Base-by-base conservation (phyloP, 1,284 basidiomycete genomes). In the Bjerkandera adusta region DNA sequence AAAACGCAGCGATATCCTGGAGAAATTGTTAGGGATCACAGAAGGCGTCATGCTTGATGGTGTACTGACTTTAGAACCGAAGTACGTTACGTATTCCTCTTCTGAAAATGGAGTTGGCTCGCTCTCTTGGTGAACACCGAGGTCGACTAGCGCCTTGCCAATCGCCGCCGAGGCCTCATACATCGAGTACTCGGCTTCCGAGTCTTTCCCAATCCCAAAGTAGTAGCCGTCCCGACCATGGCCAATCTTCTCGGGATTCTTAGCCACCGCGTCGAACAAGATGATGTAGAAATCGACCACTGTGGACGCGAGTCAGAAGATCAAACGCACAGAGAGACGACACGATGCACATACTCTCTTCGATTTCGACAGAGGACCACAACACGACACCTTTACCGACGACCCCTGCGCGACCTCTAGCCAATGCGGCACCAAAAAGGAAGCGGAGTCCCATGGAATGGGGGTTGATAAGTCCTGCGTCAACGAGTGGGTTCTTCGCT, bases 181-280 rank as follows among this genome's bases (percentile, higher is more conserved):
- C 48, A 69, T 52, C 11, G 52, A 58, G 50, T 72, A 66, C 48
- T 76, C 72, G 26, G 72, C 72, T 47, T 72, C 72, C 53, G 72
- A 73, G 12, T n/a, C n/a, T n/a, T n/a, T n/a, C n/a, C n/a, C n/a
- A n/a, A n/a, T n/a, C n/a, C 57, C 72, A 50, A 76, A 72, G 54
- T 74, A 77, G 52, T 66, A 75, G 2, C 75, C 76, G 5, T 70
- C 63, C 8, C 62, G 58, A 1, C 75, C 76, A 43, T 76, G 72
- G 3, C 55, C 55, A 26, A n/a, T n/a, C n/a, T n/a, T n/a, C 13
- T 54, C 41, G 15, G 49, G 25, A n/a, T 43, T 47, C 1, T 36
- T 29, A 1, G 57, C 21, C 16, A 57, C 35, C 3, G 49, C 47
- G 38, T 63, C 50, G 43, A 54, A 57, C 5, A 64, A 13, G 18